Evolutionary conservation across 2,329 filamentous ascomycete genomes (phyloP).

Genomic region (Lasiodiplodia sp.): DNA sequence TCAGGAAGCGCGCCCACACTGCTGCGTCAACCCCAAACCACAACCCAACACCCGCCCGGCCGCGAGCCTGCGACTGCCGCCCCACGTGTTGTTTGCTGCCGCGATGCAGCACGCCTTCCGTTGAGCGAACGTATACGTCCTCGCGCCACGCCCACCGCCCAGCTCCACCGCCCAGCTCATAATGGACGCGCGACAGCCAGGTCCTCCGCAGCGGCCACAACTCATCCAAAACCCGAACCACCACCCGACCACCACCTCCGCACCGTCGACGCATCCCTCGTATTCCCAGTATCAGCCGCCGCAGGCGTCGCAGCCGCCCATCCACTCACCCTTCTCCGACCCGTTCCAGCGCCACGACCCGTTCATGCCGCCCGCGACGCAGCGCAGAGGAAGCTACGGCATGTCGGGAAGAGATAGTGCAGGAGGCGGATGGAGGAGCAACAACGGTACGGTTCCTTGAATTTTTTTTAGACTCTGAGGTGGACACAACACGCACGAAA

Average conservation of each 20-base stretch:
- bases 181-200: conserved; percentile 49
- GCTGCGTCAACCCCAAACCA: conserved; percentile 1
- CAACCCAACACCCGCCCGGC: conserved; percentile 5
- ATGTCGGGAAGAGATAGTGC: conserved; percentile 40
- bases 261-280: conserved; percentile 34
- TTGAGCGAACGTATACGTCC: conserved; percentile 10
- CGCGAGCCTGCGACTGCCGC: conserved; percentile 17
- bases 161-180: conserved; percentile 17
- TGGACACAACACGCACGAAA: conserved; percentile 3
- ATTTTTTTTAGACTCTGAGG: conserved; percentile 15
- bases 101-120: conserved; percentile 21
- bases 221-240: conserved; percentile 67
- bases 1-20: conserved; percentile 10
- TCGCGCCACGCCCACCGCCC: conserved; percentile 13
- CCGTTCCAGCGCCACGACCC: conserved; percentile 57
- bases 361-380: conserved; percentile 51
- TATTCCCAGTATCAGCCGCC: conserved; percentile 46
- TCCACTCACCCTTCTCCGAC: conserved; percentile 56
- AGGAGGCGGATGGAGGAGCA: conserved; percentile 43
- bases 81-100: conserved; percentile 9
- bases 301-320: conserved; percentile 48
- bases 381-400: conserved; percentile 52
- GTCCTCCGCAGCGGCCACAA: conserved; percentile 47
- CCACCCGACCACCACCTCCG: conserved; percentile 51
- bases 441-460: conserved; percentile 44